phyloP scores from a whole-genome alignment of 139 green algal genomes.

The Trebouxia sp. region DNA sequence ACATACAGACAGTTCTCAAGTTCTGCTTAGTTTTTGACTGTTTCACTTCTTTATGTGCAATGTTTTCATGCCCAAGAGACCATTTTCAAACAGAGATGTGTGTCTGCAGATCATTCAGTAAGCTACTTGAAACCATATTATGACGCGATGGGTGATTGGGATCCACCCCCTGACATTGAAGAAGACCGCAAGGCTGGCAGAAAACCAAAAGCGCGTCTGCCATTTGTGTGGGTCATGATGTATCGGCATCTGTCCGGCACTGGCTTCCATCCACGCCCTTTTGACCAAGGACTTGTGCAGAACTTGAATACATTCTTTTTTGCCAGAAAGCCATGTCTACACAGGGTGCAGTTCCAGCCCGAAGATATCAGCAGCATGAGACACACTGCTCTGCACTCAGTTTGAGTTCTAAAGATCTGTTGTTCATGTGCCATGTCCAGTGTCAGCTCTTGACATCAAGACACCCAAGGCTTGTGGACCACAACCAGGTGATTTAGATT shows the following conservation, averaged over 20 bases:
- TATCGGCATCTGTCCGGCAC: slow-evolving; percentile 4
- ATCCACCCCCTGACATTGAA: neutral
- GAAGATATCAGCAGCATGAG: neutral
- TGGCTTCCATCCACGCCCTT: neutral
- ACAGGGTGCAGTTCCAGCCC: neutral
- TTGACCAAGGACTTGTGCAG: neutral
- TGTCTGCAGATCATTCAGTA: neutral
- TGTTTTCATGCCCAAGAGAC: neutral
- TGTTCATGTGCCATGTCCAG: too few relatives aligned
- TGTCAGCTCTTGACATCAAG: too few relatives aligned
- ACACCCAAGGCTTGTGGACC: too few relatives aligned
- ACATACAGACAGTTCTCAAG: too few relatives aligned
- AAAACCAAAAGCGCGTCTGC: neutral
- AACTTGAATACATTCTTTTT: slow-evolving; percentile 13
- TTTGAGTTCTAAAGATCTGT: too few relatives aligned
- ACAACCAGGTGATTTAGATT: too few relatives aligned
- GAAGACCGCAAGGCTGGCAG: slow-evolving; percentile 17
- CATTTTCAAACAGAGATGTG: neutral
- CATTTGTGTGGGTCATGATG: slow-evolving; percentile 12
- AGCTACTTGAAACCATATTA: slow-evolving; percentile 8
- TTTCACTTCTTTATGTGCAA: too few relatives aligned
- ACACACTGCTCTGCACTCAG: neutral
- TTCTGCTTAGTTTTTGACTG: too few relatives aligned
- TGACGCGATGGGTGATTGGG: neutral
- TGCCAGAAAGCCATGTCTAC: neutral